A percentile compares a stretch with the other conserved stretches of the same genome.
Evolutionary conservation across 352 stramenopile species (phyloP).

Genomic region (Phytophthora meadii): DNA sequence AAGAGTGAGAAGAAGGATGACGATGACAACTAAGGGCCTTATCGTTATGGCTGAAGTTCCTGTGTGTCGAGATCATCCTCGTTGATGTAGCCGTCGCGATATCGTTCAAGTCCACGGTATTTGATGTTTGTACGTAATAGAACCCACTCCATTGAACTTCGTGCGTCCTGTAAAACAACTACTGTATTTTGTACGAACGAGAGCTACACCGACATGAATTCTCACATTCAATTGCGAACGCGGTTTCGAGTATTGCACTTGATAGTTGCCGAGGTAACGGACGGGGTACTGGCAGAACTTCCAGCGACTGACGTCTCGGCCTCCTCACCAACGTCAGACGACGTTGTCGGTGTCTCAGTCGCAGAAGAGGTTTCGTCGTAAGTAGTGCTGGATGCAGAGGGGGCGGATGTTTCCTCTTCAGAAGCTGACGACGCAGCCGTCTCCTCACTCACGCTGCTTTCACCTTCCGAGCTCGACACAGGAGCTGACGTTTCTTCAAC

Average conservation of each 20-base stretch:
- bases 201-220: no score
- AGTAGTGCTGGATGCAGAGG: slow-evolving; percentile 4
- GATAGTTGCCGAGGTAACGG: slow-evolving; percentile 5
- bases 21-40: neutral
- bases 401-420: slow-evolving; percentile 5
- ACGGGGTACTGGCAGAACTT: slow-evolving; percentile 10
- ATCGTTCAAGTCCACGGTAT: neutral
- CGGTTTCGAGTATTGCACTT: slow-evolving; percentile 19
- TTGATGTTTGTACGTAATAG: no score
- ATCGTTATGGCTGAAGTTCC: no score
- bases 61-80: neutral
- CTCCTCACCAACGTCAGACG: slow-evolving; percentile 8
- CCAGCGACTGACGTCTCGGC: slow-evolving; percentile 12
- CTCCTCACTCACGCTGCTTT: slow-evolving; percentile 15
- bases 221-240: no score
- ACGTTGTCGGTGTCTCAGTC: slow-evolving; percentile 12
- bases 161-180: no score
- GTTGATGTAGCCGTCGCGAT: neutral
- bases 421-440: slow-evolving; percentile 13
- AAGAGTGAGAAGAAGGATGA: slow-evolving; percentile 1
- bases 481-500: slow-evolving; percentile 9
- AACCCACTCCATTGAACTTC: no score
- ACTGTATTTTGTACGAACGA: no score
- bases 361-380: slow-evolving; percentile 2
- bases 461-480: slow-evolving; percentile 13